A percentile compares a stretch with the other conserved stretches of the same genome.
phyloP scores from a whole-genome alignment of 2,329 filamentous ascomycete genomes.

The Pestalotiopsis sp. region DNA sequence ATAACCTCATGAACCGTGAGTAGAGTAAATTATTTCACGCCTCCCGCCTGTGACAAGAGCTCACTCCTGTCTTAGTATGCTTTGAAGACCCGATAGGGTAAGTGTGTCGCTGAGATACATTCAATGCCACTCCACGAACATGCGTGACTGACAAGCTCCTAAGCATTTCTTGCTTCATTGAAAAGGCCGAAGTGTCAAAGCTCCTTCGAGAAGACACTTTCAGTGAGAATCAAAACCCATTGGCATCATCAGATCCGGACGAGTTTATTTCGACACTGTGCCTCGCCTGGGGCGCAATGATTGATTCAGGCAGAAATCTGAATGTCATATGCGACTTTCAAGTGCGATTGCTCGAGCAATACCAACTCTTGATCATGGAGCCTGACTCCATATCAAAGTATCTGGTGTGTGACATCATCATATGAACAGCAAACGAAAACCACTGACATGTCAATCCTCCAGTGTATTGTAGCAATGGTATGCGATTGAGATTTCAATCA shows the following conservation, averaged over 20 bases:
- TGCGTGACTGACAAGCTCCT: background rate
- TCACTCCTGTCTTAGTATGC: background rate
- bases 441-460: background rate
- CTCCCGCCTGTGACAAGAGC: background rate
- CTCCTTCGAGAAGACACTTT: background rate
- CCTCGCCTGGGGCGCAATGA: background rate
- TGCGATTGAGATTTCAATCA: background rate
- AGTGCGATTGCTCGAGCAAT: background rate
- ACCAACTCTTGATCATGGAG: background rate
- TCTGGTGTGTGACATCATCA: background rate
- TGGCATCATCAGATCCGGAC: background rate
- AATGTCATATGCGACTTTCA: background rate
- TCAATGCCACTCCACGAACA: background rate
- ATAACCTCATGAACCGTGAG: background rate
- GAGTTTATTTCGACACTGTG: background rate
- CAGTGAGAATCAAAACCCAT: background rate
- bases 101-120: background rate
- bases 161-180: background rate
- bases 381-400: background rate
- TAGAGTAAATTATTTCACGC: background rate
- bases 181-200: background rate
- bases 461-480: background rate
- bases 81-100: background rate
- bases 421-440: background rate
- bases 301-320: background rate